Base-by-base conservation (phyloP, 106 monocot genomes). In the Apostasia ramifera region DNA sequence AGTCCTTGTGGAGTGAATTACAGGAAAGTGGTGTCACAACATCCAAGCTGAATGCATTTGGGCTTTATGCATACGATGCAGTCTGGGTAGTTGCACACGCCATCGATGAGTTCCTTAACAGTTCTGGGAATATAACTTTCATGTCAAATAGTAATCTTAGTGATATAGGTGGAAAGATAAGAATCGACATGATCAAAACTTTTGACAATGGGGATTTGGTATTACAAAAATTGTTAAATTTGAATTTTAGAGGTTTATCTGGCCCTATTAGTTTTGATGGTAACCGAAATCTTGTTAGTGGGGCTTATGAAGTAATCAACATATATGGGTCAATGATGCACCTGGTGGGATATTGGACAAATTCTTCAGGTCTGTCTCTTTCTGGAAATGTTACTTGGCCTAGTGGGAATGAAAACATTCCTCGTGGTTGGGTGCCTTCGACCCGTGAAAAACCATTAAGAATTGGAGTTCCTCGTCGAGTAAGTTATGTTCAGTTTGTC, bases 11-110 rank as follows among this genome's bases (percentile, higher is more conserved):
- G 79, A 79, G 53, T n/a, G 53, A 73, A 7, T 53, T 79, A 40
- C 47, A 50, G 2, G 50, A 44, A 48, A 62, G 71, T 57, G 73
- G 60, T n/a, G 14, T 69, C 38, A 52, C 68, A 8, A 71, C 42
- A 7, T 72, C 67, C 6, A 57, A 63, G 15, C 46, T 84, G 39
- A 91, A 80, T 63, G 53, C 77, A 55, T 87, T 84, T 75, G 87
- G 80, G 6, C 68, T 84, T 55, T 77, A 75, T 76, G 91, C 91
- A 39, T 91, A 91, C 73, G 91, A 91, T 68, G 40, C 84, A 15
- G 84, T 91, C 5, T 91, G 91, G 91, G 70, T 77, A 48, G 69
- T 78, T 63, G 87, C 91, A 46, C 58, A 67, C 73, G 87, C 84
- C 14, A 78, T 91, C 46, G 57, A 82, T 72, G 60, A 79, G 6